Percentiles rank a stretch among this genome's conserved stretches.
Conservation (phyloP, 179 eudicot species). For the Spinacia oleracea region DNA sequence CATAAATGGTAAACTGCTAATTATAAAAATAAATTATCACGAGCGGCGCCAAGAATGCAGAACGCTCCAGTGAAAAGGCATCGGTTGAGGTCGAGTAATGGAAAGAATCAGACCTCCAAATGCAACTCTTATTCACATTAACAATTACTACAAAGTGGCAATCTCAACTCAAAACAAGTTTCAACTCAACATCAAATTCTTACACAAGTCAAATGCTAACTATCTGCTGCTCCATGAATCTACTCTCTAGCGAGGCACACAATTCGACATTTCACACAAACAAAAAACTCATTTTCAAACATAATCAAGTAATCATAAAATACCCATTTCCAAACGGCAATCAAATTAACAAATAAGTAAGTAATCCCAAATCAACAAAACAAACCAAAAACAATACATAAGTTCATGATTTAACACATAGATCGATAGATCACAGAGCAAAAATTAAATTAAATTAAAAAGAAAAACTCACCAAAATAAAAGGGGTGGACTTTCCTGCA, state of each 20-base stretch:
- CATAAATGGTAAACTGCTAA: no score
- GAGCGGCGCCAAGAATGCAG: background rate
- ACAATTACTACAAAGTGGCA: background rate
- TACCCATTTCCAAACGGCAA: background rate
- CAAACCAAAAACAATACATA: background rate
- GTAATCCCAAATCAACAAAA: background rate
- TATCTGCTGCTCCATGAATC: background rate
- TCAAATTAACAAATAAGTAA: background rate
- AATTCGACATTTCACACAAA: background rate
- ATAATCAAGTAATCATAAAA: constrained; percentile 3
- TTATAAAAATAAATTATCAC: background rate
- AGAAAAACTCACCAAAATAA: constrained; percentile 1
- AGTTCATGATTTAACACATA: background rate
- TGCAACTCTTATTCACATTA: background rate
- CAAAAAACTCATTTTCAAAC: background rate
- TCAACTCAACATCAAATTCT: background rate
- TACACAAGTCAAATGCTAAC: background rate
- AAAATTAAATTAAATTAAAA: background rate
- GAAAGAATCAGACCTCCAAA: background rate
- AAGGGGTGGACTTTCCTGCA: background rate
- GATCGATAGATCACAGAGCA: constrained; percentile 2
- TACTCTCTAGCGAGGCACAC: background rate
- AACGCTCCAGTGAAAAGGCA: background rate
- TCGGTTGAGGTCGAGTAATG: no score
- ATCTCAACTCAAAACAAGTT: constrained; percentile 9